phyloP scores from a whole-genome alignment of 1,284 basidiomycete species.

The Ceratobasidium sp. region DNA sequence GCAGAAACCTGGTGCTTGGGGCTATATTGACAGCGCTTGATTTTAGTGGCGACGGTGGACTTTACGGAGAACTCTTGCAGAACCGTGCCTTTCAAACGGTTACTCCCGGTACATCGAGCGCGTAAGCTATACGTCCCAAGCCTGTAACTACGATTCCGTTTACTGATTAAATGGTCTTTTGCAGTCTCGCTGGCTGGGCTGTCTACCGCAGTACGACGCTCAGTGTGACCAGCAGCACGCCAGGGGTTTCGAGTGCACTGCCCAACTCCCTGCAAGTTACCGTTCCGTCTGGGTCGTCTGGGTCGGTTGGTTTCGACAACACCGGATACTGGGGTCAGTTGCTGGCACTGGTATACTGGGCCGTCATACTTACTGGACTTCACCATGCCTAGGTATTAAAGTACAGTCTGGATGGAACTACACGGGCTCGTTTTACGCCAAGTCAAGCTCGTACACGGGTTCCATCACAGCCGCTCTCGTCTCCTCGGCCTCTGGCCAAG shows the following conservation, averaged over 20 bases:
- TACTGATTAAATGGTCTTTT: neutral
- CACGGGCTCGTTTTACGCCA: conserved; percentile 73
- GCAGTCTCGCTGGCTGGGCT: conserved; percentile 32
- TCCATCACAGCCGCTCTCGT: conserved; percentile 55
- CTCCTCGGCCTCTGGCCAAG: conserved; percentile 36
- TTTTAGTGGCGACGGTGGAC: conserved; percentile 48
- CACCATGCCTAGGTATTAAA: conserved; percentile 64
- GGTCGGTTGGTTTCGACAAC: conserved; percentile 40
- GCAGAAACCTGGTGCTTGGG: too few relatives aligned
- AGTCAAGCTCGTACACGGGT: conserved; percentile 62
- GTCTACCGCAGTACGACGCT: conserved; percentile 7
- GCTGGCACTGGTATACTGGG: too few relatives aligned
- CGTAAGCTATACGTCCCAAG: conserved; percentile 10
- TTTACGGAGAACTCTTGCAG: conserved; percentile 48
- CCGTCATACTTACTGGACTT: neutral
- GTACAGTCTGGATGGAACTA: conserved; percentile 69
- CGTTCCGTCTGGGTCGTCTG: conserved; percentile 10
- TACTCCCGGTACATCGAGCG: conserved; percentile 25
- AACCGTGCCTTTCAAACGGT: conserved; percentile 44
- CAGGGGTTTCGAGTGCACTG: conserved; percentile 31
- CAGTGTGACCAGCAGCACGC: conserved; percentile 17
- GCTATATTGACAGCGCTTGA: too few relatives aligned
- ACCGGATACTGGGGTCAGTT: conserved; percentile 47
- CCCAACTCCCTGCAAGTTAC: conserved; percentile 40
- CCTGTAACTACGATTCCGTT: neutral